Conservation (phyloP, 2,329 filamentous ascomycete genomes). For the Penicillium sclerotigenum region DNA sequence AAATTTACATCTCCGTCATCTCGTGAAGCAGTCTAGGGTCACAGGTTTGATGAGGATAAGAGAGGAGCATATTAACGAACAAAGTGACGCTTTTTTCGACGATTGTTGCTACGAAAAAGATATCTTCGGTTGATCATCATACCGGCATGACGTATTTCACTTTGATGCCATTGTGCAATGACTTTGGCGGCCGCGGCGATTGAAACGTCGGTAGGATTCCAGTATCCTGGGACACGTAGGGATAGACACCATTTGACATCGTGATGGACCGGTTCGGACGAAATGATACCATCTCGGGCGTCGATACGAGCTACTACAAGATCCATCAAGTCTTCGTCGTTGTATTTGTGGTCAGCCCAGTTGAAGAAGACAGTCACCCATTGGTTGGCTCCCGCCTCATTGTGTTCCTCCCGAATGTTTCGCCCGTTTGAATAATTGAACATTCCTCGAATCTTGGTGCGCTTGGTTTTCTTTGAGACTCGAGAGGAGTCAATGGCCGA, state of each 20-base stretch:
- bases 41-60: too few relatives aligned
- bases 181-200: not conserved
- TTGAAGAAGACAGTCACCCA: slow-evolving; percentile 6
- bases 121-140: not conserved
- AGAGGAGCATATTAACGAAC: not conserved
- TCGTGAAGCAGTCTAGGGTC: too few relatives aligned
- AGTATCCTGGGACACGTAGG: not conserved
- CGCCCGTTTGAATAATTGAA: not conserved
- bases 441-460: not conserved
- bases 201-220: not conserved
- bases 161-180: not conserved
- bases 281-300: not conserved
- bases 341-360: not conserved
- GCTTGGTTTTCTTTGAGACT: not conserved
- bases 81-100: not conserved
- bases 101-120: not conserved
- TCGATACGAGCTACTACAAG: not conserved
- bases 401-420: not conserved
- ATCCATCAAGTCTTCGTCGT: not conserved
- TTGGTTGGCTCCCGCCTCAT: not conserved
- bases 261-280: slow-evolving; percentile 1
- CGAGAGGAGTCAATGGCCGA: not conserved
- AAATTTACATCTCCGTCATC: not conserved
- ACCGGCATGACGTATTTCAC: not conserved
- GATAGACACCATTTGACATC: slow-evolving; percentile 1